These are phyloP conservation scores for Clarireedia sp. DNA, from an alignment of 2,329 filamentous ascomycete genomes.

Conservation along the genomic window DNA sequence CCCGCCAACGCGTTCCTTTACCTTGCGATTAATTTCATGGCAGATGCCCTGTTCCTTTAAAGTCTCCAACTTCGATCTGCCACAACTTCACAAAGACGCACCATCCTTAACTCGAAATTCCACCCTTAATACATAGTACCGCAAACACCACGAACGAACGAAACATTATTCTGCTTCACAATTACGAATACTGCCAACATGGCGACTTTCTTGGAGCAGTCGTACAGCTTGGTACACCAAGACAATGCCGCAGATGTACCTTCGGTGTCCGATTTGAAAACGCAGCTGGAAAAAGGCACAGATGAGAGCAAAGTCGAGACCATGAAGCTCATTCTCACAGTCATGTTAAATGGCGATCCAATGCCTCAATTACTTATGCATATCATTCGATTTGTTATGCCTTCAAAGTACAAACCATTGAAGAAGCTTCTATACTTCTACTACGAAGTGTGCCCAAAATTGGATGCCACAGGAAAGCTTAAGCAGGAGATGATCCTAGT, in stretches of 20 bases:
- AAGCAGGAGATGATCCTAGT: constrained; percentile 99
- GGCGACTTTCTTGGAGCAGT: constrained; percentile 88
- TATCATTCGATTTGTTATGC: constrained; percentile 99
- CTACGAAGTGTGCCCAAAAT: constrained; percentile 97
- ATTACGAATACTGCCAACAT: constrained; percentile 47
- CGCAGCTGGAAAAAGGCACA: constrained; percentile 85
- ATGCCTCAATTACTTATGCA: constrained; percentile 97
- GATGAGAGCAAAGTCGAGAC: constrained; percentile 91
- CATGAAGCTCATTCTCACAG: constrained; percentile 90
- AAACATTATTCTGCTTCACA: constrained; percentile 17
- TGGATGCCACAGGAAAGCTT: constrained; percentile 83
- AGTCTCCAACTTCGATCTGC: constrained; percentile 12
- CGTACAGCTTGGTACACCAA: constrained; percentile 95
- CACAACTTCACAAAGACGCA: constrained; percentile 11
- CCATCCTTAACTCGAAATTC: constrained; percentile 13
- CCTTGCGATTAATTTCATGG: constrained; percentile 15
- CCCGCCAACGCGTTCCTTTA: constrained; percentile 14
- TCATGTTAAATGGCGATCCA: constrained; percentile 97
- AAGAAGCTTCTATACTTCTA: constrained; percentile 99
- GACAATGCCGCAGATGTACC: constrained; percentile 95
- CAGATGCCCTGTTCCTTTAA: constrained; percentile 5
- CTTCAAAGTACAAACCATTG: constrained; percentile 87
- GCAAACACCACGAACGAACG: constrained; percentile 14
- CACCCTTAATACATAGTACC: constrained; percentile 5
- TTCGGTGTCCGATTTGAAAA: constrained; percentile 81